These are phyloP conservation scores for Ammopiptanthus mongolicus DNA, from an alignment of 306 rosid genomes.

Conservation along the genomic window DNA sequence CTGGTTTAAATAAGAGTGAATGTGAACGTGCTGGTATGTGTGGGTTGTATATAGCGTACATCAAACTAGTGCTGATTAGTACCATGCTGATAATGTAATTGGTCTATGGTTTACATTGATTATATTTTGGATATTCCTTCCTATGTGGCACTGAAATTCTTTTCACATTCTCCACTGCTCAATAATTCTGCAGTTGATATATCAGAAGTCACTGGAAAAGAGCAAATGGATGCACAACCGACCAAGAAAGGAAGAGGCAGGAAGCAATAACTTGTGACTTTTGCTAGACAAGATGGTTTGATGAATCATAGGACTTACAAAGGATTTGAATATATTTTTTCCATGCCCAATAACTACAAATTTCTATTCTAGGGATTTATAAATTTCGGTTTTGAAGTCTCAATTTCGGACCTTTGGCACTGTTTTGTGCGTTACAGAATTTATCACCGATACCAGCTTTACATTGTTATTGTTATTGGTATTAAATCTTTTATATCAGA, in stretches of 20 bases:
- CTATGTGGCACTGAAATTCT: background rate
- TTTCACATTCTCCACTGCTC: background rate
- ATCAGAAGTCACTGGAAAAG: constrained; percentile 75
- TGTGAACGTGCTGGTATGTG: background rate
- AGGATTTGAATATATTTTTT: background rate
- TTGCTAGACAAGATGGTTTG: constrained; percentile 14
- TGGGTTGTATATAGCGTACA: background rate
- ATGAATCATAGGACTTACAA: background rate
- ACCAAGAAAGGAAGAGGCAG: constrained; percentile 86
- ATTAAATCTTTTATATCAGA: background rate
- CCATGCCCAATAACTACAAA: background rate
- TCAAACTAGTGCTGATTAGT: background rate
- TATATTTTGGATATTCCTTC: background rate
- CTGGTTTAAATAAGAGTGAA: background rate
- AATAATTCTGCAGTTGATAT: constrained; percentile 50
- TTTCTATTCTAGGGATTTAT: background rate
- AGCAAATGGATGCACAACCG: constrained; percentile 64
- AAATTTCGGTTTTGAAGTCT: background rate
- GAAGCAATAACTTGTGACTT: constrained; percentile 48
- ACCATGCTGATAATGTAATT: background rate
- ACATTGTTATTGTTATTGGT: background rate
- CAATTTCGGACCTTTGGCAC: background rate
- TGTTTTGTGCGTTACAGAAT: background rate
- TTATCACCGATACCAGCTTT: background rate
- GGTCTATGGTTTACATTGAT: background rate